Conservation (phyloP, 768 basidiomycete species). For the Termitomyces sp. region DNA sequence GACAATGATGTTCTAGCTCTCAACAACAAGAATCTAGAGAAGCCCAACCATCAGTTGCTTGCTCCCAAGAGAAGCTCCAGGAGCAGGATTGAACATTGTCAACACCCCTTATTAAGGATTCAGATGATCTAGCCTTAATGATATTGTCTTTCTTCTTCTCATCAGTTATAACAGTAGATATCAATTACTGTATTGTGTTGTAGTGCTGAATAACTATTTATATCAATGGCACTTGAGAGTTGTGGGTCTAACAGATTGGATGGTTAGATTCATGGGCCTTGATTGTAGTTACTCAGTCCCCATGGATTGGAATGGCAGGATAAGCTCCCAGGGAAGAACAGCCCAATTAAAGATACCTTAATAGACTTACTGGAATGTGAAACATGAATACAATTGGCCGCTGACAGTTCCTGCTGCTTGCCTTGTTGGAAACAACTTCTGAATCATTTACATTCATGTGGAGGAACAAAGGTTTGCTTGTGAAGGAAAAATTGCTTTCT, state of each 20-base stretch:
- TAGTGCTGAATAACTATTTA: conserved; percentile 5
- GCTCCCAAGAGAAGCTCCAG: conserved; percentile 38
- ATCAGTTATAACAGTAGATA: conserved; percentile 14
- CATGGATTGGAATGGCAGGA: conserved; percentile 45
- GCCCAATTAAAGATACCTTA: neutral
- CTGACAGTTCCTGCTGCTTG: no score
- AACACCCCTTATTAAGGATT: conserved; percentile 53
- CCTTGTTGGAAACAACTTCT: no score
- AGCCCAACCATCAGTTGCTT: conserved; percentile 74
- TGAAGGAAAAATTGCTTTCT: no score
- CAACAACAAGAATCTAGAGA: conserved; percentile 90
- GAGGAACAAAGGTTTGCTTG: no score
- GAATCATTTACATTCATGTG: no score
- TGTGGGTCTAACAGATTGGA: conserved; percentile 50
- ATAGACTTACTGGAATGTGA: no score
- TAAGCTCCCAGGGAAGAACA: conserved; percentile 2
- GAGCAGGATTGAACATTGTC: conserved; percentile 62
- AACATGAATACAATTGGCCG: no score
- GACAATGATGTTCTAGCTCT: conserved; percentile 91
- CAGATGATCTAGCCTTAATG: conserved; percentile 3
- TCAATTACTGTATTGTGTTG: conserved; percentile 13
- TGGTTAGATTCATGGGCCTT: neutral
- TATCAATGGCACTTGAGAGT: conserved; percentile 63
- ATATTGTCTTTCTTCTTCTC: conserved; percentile 1
- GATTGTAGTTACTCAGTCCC: conserved; percentile 39